phyloP scores from a whole-genome alignment of 2,329 filamentous ascomycete species.

The Mollisia scopiformis region DNA sequence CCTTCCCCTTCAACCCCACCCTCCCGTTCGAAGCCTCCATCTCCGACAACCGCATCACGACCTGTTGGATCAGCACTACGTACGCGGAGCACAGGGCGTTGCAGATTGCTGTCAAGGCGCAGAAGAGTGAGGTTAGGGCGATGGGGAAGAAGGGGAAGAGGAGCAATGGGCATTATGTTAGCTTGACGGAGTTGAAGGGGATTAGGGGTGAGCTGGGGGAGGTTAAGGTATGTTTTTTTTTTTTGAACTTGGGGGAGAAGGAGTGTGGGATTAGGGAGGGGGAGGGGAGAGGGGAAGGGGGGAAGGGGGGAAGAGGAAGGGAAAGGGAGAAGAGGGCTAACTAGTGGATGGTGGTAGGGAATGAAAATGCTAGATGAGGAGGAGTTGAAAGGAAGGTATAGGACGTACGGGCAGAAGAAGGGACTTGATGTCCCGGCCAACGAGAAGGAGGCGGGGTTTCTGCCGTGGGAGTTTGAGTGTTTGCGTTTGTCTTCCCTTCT shows the following conservation, averaged over 20 bases:
- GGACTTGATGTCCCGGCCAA: background rate
- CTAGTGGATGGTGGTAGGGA: background rate
- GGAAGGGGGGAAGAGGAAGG: background rate
- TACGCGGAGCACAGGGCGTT: background rate
- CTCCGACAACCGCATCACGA: slow-evolving; percentile 16
- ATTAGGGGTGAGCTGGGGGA: background rate
- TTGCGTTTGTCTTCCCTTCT: background rate
- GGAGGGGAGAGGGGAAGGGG: background rate
- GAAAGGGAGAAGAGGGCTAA: background rate
- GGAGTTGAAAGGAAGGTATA: background rate
- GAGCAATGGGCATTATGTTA: background rate
- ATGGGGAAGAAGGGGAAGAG: background rate
- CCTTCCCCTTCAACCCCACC: slow-evolving; percentile 13
- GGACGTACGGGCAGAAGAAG: background rate
- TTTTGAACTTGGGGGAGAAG: background rate
- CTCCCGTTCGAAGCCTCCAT: slow-evolving; percentile 20
- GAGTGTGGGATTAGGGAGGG: background rate
- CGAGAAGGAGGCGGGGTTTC: background rate
- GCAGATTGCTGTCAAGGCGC: background rate
- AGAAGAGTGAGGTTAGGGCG: background rate
- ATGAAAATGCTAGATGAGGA: background rate
- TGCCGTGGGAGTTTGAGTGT: slow-evolving; percentile 8
- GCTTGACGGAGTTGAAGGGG: background rate
- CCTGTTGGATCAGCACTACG: slow-evolving; percentile 17
- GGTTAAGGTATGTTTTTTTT: background rate